Evolutionary conservation across 768 basidiomycete genomes (phyloP).

Genomic region (Lactarius quietus): DNA sequence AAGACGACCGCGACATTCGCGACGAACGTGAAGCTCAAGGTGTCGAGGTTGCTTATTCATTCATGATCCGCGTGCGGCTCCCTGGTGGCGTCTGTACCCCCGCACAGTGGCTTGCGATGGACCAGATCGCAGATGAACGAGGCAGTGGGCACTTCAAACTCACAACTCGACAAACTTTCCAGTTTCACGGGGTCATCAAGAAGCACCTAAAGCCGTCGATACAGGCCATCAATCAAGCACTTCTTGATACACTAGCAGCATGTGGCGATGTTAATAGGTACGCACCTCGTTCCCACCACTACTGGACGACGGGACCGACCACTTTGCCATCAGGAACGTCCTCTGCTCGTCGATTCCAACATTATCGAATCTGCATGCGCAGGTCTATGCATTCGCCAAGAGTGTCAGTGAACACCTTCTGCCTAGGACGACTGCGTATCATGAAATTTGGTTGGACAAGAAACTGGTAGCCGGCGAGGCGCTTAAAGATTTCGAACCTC

Average conservation of each 20-base stretch:
- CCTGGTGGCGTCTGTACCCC: slow-evolving; percentile 94
- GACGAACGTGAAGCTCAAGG: slow-evolving; percentile 93
- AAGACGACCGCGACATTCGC: slow-evolving; percentile 97
- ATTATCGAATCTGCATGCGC: slow-evolving; percentile 77
- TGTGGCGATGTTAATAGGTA: slow-evolving; percentile 98
- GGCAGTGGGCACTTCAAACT: slow-evolving; percentile 94
- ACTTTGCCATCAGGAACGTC: slow-evolving; percentile 60
- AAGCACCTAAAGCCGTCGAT: slow-evolving; percentile 95
- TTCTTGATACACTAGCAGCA: slow-evolving; percentile 95
- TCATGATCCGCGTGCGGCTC: slow-evolving; percentile 63
- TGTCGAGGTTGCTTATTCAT: slow-evolving; percentile 86
- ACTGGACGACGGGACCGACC: slow-evolving; percentile 1
- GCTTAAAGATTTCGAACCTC: slow-evolving; percentile 88
- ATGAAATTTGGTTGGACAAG: slow-evolving; percentile 99
- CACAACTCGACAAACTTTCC: slow-evolving; percentile 97
- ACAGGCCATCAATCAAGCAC: slow-evolving; percentile 86
- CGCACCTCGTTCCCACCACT: slow-evolving; percentile 24
- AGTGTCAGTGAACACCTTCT: slow-evolving; percentile 81
- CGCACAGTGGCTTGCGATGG: slow-evolving; percentile 92
- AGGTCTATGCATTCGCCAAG: slow-evolving; percentile 83
- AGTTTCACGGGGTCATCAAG: slow-evolving; percentile 99
- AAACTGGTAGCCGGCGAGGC: slow-evolving; percentile 94
- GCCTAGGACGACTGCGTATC: slow-evolving; percentile 90
- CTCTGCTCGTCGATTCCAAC: slow-evolving; percentile 89
- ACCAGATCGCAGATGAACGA: slow-evolving; percentile 94